Percentiles rank a stretch among this genome's conserved stretches.
Conservation (phyloP, 352 stramenopile genomes). For the Pythium biforme region DNA sequence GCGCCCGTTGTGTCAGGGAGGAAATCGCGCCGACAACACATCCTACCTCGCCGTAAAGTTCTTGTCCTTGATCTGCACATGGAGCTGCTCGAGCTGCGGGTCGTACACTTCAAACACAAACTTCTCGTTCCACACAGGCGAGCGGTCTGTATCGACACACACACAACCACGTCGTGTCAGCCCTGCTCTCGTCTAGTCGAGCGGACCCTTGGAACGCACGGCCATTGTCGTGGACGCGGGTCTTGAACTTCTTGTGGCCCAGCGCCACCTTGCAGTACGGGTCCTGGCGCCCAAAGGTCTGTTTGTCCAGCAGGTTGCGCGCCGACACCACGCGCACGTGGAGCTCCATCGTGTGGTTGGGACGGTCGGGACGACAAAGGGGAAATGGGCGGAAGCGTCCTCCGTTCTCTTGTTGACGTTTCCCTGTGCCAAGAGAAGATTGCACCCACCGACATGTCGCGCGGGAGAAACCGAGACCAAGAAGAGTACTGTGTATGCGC, state of each 20-base stretch:
- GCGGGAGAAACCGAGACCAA: background rate
- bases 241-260: constrained; percentile 63
- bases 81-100: constrained; percentile 68
- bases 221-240: constrained; percentile 82
- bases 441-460: background rate
- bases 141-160: constrained; percentile 41
- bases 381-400: no score
- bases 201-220: constrained; percentile 28
- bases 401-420: constrained; percentile 1
- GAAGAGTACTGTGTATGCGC: no score
- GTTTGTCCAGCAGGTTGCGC: constrained; percentile 79
- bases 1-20: no score
- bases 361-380: no score
- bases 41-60: constrained; percentile 69
- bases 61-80: constrained; percentile 82
- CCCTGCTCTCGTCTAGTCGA: background rate
- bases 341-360: constrained; percentile 47
- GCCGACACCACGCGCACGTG: constrained; percentile 77
- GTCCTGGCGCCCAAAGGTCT: constrained; percentile 85
- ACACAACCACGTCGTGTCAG: background rate
- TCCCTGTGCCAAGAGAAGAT: background rate
- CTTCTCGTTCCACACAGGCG: constrained; percentile 80
- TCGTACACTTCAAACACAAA: constrained; percentile 79
- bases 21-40: no score
- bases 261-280: constrained; percentile 77